Base-by-base conservation (phyloP, 139 green algal genomes). In the Chlorella sorokiniana region DNA sequence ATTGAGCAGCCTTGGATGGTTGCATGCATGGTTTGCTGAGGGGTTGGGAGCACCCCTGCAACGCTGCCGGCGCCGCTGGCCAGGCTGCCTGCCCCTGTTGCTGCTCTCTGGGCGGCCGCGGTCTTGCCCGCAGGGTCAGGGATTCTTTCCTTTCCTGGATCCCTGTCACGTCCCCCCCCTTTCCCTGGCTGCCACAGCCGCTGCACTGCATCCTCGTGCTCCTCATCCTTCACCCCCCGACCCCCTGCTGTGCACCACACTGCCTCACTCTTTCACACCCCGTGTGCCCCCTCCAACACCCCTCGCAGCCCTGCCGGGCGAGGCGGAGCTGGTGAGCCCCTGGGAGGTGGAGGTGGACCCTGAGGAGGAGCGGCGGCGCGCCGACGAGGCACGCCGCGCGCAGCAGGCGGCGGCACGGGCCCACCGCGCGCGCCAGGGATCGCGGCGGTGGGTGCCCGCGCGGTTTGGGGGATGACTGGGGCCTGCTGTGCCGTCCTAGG, bases 261-360 rank as follows among this genome's bases (percentile, higher is more conserved):
- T 29, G 0, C 4, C 7, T 18, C 33, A 42, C 4, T 11, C 62
- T 27, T 27, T 11, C 29, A 3, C 33, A 14, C 11, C 44, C 7
- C 35, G 25, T 83, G 31, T 40, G n/a, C n/a, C n/a, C n/a, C n/a
- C n/a, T n/a, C n/a, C n/a, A n/a, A n/a, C n/a, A n/a, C n/a, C n/a
- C n/a, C n/a, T n/a, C n/a, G 81, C 77, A 69, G 59, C 69, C 25
- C 54, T 72, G 29, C 70, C 56, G 3, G 85, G 64, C 20, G 59
- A 82, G 48, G 40, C 48, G 20, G 72, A 89, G 72, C 40, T 44
- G 72, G 88, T 97, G 38, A 93, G 87, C 52, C 92, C 94, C 38
- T 97, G 94, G 94, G 92, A 96, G 82, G 86, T 97, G 10, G 92
- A 97, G 84, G 64, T 88, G 14, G 93, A 96, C 73, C 91, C 90